phyloP scores from a whole-genome alignment of 2,329 filamentous ascomycete genomes.

The Gyromitra esculenta region DNA sequence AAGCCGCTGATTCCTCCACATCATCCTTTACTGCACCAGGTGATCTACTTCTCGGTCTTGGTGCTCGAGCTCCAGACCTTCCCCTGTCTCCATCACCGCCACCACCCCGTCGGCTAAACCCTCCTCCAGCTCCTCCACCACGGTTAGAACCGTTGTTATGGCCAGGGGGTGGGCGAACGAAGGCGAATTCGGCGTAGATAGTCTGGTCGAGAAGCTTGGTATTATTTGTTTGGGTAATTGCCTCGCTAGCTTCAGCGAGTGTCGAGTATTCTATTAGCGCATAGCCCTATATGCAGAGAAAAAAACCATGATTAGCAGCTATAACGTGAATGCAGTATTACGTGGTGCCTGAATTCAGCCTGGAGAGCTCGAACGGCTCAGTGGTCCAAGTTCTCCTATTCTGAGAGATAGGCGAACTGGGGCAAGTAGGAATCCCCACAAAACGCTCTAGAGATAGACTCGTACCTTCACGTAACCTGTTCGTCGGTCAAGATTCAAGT shows the following conservation, averaged over 20 bases:
- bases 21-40: conserved; percentile 43
- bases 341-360: conserved; percentile 3
- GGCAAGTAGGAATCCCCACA: neutral
- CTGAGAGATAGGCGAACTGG: neutral
- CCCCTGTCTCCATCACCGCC: conserved; percentile 47
- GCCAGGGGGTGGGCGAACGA: conserved; percentile 78
- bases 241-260: conserved; percentile 74
- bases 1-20: conserved; percentile 27
- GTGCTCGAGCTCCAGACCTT: conserved; percentile 18
- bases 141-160: conserved; percentile 61
- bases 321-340: neutral
- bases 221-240: conserved; percentile 80
- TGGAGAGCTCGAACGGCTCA: neutral
- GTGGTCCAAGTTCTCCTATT: neutral
- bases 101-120: conserved; percentile 49
- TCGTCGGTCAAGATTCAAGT: conserved; percentile 81
- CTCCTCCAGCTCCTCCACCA: conserved; percentile 59
- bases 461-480: conserved; percentile 86
- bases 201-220: conserved; percentile 84
- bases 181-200: conserved; percentile 82
- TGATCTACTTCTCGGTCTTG: conserved; percentile 52
- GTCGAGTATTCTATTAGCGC: conserved; percentile 83
- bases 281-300: conserved; percentile 71
- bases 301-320: conserved; percentile 20
- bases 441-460: neutral